Percentiles rank a stretch among this genome's conserved stretches.
These are phyloP conservation scores for Blastobotrys petasosporus DNA, from an alignment of 1,139 yeast species.

Conservation along the genomic window DNA sequence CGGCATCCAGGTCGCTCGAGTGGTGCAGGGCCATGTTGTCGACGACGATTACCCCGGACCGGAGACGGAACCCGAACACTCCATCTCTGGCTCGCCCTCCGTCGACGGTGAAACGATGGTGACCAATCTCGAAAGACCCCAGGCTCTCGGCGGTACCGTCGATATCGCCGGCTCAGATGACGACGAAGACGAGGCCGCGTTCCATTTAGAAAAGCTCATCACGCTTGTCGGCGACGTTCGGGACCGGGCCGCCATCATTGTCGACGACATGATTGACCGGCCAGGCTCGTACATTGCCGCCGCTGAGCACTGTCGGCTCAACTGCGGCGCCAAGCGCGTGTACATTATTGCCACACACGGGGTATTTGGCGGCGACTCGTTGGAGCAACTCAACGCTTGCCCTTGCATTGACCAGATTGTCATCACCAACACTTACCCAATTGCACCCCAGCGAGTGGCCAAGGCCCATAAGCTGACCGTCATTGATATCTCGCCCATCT, in stretches of 20 bases:
- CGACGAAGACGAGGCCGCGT: constrained; percentile 69
- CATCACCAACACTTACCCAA: constrained; percentile 94
- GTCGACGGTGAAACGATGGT: constrained; percentile 15
- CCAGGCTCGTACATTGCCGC: constrained; percentile 93
- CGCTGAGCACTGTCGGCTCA: constrained; percentile 90
- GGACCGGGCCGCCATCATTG: constrained; percentile 81
- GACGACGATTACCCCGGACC: constrained; percentile 64
- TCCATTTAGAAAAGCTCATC: constrained; percentile 76
- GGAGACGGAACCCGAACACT: constrained; percentile 20
- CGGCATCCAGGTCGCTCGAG: constrained; percentile 92
- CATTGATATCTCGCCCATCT: constrained; percentile 89
- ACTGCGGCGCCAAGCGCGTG: constrained; percentile 91
- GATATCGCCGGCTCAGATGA: constrained; percentile 80
- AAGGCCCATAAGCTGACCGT: constrained; percentile 64
- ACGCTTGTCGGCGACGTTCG: constrained; percentile 95
- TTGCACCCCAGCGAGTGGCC: constrained; percentile 53
- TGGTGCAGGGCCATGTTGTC: constrained; percentile 95
- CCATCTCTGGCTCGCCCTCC: constrained; percentile 24
- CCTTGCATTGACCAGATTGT: constrained; percentile 81
- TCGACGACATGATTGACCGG: constrained; percentile 96
- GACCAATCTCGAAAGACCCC: constrained; percentile 25
- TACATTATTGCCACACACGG: constrained; percentile 96
- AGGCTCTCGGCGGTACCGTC: constrained; percentile 75
- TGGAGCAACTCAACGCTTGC: constrained; percentile 71
- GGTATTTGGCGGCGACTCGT: constrained; percentile 77